Base-by-base conservation (phyloP, 106 monocot genomes). In the Apostasia ramifera region DNA sequence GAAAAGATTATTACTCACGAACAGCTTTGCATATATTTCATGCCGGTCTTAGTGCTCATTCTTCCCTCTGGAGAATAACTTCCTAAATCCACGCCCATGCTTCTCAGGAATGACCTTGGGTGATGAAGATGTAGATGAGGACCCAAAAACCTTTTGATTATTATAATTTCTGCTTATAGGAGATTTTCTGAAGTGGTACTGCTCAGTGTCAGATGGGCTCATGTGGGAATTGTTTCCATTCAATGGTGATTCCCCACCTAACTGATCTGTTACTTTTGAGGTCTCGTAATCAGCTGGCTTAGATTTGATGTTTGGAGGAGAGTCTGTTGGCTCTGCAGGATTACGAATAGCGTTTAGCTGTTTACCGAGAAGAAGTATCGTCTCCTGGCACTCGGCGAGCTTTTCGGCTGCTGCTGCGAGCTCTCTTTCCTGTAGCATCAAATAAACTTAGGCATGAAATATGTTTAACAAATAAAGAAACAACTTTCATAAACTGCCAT, bases 341-440 rank as follows among this genome's bases (percentile, higher is more conserved):
- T 66, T 57, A 6, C 50, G 66, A 57, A 74, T 54, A 40, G 74
- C 73, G 60, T 79, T 54, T 11, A 83, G 43, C 62, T 79, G 83
- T 56, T 59, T 74, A 53, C 74, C 70, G 1, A 83, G 66, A 8
- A 75, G 74, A 54, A 70, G 37, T 10, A 83, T 83, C 9, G 78
- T 74, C 57, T 83, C 79, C 58, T 83, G 79, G 53, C 83, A 83
- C 55, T 83, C 83, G 2, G 79, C 74, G 40, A 83, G 78, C 70
- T 83, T 83, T 39, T 75, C 74, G 42, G 75, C 63, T 26, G 83
- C 78, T 50, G 74, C 73, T 40, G 55, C 61, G 48, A 66, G 67
- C 13, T 83, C 83, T 46, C 61, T 78, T 11, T 79, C 78, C 83
- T 83, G 50, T 8, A 1, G 1, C 9, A 61, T 40, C 6, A 61